phyloP scores from a whole-genome alignment of 495 filamentous ascomycete species.

The Penicillium verhagenii region DNA sequence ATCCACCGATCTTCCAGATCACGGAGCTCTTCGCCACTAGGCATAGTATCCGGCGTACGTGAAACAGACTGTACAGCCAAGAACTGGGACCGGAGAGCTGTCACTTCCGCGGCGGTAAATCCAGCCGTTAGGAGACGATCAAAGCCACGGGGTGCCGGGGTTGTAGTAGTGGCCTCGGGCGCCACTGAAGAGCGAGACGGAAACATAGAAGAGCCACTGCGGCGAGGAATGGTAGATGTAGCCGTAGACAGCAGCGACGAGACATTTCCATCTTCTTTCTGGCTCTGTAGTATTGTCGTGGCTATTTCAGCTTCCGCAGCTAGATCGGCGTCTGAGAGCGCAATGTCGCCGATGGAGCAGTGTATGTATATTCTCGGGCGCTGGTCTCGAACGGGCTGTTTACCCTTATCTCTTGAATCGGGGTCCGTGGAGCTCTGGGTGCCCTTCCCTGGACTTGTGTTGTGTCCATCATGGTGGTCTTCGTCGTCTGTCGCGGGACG shows the following conservation, averaged over 20 bases:
- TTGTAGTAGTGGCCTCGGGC: constrained; percentile 38
- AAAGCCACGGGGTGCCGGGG: constrained; percentile 77
- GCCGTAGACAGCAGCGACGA: constrained; percentile 3
- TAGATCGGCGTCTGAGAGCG: constrained; percentile 65
- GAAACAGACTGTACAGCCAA: constrained; percentile 71
- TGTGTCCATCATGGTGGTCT: constrained; percentile 31
- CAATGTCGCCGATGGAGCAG: constrained; percentile 74
- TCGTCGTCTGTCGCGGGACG: constrained; percentile 27
- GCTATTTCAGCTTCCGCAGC: constrained; percentile 60
- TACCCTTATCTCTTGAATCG: constrained; percentile 51
- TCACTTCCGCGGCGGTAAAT: constrained; percentile 78
- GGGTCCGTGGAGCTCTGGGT: not conserved
- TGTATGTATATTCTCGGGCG: constrained; percentile 71
- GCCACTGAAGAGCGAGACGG: not conserved
- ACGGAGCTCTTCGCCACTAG: constrained; percentile 57
- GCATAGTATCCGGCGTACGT: constrained; percentile 84
- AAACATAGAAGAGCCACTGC: not conserved
- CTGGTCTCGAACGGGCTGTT: constrained; percentile 47
- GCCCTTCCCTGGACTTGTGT: constrained; percentile 11
- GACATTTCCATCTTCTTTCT: constrained; percentile 15
- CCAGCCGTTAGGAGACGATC: constrained; percentile 78
- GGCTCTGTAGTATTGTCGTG: constrained; percentile 26
- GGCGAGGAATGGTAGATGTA: not conserved
- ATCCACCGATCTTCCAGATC: constrained; percentile 89
- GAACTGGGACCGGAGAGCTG: constrained; percentile 81